phyloP scores from a whole-genome alignment of 1,284 basidiomycete genomes.

The Peniophora sp. region DNA sequence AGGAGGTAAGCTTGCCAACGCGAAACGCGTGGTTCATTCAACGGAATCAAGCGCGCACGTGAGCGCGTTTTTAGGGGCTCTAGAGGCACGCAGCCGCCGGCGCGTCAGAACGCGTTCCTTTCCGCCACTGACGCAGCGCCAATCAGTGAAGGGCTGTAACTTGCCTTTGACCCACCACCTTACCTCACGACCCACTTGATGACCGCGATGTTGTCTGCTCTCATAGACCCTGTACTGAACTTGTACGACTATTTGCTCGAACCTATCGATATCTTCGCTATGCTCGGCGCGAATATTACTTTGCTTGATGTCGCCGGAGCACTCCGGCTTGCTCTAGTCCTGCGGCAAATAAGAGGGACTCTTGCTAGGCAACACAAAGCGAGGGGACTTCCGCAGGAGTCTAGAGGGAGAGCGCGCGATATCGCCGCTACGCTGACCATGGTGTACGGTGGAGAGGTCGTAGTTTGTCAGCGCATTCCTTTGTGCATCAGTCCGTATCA shows the following conservation, averaged over 20 bases:
- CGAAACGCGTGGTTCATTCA: background rate
- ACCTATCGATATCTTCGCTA: conserved; percentile 61
- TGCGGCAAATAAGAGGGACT: conserved; percentile 58
- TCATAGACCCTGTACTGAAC: conserved; percentile 31
- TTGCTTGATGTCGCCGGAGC: conserved; percentile 59
- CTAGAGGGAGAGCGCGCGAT: conserved; percentile 38
- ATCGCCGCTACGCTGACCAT: conserved; percentile 50
- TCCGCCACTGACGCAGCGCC: background rate
- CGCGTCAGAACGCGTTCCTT: background rate
- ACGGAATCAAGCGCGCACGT: background rate
- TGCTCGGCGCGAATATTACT: conserved; percentile 52
- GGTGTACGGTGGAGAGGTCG: conserved; percentile 67
- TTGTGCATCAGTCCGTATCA: conserved; percentile 4
- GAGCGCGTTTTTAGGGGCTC: background rate
- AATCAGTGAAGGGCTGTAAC: background rate
- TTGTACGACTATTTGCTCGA: conserved; percentile 45
- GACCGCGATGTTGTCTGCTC: conserved; percentile 13
- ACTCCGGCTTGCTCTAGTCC: conserved; percentile 55
- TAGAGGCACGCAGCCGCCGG: background rate
- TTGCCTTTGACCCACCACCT: background rate
- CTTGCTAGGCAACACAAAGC: conserved; percentile 34
- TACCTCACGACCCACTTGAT: background rate
- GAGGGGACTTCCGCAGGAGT: conserved; percentile 8
- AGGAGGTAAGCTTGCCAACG: background rate
- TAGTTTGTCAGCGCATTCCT: conserved; percentile 37